These are phyloP conservation scores for Pythium plurisporium DNA, from an alignment of 352 stramenopile genomes.

Conservation along the genomic window DNA sequence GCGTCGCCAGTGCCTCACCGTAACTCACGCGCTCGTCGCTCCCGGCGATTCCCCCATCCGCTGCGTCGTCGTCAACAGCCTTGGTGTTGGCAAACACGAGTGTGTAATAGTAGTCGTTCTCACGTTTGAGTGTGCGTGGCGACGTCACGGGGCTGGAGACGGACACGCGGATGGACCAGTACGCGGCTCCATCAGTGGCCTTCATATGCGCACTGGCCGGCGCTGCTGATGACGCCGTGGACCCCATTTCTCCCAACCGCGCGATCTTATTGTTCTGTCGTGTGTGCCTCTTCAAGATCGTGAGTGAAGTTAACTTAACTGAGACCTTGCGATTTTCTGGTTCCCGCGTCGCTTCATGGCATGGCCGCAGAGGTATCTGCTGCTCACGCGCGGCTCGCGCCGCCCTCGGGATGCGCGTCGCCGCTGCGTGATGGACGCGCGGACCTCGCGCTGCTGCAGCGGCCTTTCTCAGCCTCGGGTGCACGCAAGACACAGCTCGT, in stretches of 20 bases:
- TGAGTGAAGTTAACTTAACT: conserved; percentile 16
- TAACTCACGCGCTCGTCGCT: conserved; percentile 40
- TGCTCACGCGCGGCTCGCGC: conserved; percentile 43
- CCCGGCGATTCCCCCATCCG: background rate
- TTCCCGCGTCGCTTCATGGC: conserved; percentile 16
- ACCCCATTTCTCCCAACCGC: too few species aligned
- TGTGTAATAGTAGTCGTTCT: conserved; percentile 67
- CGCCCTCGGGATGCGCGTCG: conserved; percentile 32
- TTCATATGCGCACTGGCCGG: background rate
- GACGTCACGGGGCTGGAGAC: conserved; percentile 43
- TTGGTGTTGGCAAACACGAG: conserved; percentile 59
- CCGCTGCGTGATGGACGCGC: background rate
- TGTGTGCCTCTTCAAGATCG: conserved; percentile 24
- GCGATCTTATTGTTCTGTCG: background rate
- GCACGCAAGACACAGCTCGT: conserved; percentile 35
- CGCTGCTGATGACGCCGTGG: too few species aligned
- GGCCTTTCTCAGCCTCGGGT: conserved; percentile 51
- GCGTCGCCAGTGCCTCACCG: conserved; percentile 35
- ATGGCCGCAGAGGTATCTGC: conserved; percentile 15
- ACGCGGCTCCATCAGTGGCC: conserved; percentile 19
- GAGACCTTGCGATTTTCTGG: background rate
- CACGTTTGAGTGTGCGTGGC: conserved; percentile 25
- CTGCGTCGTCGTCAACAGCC: background rate
- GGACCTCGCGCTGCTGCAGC: conserved; percentile 1
- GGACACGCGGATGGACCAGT: conserved; percentile 39